These are phyloP conservation scores for Leccinum pachyderme DNA, from an alignment of 1,284 basidiomycete genomes.

Conservation along the genomic window DNA sequence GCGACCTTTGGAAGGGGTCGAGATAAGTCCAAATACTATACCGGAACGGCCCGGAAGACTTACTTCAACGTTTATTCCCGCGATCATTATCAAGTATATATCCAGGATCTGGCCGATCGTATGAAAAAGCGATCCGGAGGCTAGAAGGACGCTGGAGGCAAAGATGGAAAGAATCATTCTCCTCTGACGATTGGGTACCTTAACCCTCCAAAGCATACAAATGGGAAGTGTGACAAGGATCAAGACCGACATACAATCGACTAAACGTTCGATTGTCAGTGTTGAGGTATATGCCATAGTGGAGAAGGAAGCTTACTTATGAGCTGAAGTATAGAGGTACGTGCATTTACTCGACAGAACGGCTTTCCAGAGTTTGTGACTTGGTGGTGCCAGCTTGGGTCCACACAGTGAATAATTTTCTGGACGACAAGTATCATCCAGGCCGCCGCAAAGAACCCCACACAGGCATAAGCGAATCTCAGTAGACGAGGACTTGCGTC, in stretches of 20 bases:
- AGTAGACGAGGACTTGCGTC: constrained; percentile 9
- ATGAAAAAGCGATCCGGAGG: constrained; percentile 22
- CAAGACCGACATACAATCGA: constrained; percentile 18
- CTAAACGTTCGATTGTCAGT: constrained; percentile 1
- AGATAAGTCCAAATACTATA: background rate
- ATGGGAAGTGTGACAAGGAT: constrained; percentile 24
- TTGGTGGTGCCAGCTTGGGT: constrained; percentile 17
- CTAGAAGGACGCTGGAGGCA: constrained; percentile 22
- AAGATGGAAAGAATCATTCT: constrained; percentile 29
- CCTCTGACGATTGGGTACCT: constrained; percentile 18
- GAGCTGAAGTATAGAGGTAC: constrained; percentile 11
- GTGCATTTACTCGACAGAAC: background rate
- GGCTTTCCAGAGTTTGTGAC: background rate
- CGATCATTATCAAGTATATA: constrained; percentile 2
- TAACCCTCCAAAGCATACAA: constrained; percentile 24
- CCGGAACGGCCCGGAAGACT: background rate
- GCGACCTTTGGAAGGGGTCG: constrained; percentile 5
- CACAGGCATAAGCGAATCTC: constrained; percentile 12
- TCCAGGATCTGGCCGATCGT: constrained; percentile 14
- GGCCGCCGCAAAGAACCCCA: constrained; percentile 8
- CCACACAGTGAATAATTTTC: constrained; percentile 14
- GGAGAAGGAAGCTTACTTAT: constrained; percentile 5
- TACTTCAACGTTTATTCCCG: constrained; percentile 21
- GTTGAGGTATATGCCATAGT: background rate
- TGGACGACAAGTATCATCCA: constrained; percentile 12